Percentiles rank a stretch among this genome's conserved stretches.
phyloP scores from a whole-genome alignment of 495 filamentous ascomycete genomes.

The Xylaria venustula region DNA sequence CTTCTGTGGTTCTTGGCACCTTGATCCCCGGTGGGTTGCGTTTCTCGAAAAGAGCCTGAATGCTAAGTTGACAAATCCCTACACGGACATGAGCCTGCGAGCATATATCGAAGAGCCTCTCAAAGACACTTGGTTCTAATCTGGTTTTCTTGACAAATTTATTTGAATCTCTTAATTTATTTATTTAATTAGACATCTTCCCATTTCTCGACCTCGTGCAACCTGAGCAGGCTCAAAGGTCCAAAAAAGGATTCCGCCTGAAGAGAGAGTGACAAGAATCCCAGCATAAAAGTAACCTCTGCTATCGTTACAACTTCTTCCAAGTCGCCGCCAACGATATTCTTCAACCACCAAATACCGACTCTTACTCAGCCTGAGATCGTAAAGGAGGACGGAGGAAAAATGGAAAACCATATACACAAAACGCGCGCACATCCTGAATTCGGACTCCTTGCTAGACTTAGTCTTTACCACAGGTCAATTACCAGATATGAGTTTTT shows the following conservation, averaged over 20 bases:
- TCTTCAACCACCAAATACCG: not conserved
- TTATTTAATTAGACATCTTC: constrained; percentile 6
- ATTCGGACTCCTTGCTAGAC: constrained; percentile 5
- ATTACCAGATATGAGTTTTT: not conserved
- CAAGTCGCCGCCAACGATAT: not conserved
- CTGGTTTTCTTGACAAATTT: not conserved
- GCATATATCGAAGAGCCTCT: not conserved
- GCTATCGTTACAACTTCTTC: constrained; percentile 6
- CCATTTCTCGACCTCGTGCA: not conserved
- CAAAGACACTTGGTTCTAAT: not conserved
- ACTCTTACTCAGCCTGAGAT: not conserved
- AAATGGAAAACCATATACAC: not conserved
- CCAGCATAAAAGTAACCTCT: not conserved
- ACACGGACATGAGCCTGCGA: not conserved
- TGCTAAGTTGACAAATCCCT: constrained; percentile 10
- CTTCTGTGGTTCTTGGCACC: not conserved
- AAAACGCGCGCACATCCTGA: not conserved
- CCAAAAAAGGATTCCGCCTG: too few species aligned
- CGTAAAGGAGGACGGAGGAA: not conserved
- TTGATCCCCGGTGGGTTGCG: not conserved
- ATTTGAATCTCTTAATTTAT: constrained; percentile 3
- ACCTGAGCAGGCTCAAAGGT: not conserved
- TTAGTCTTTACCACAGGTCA: not conserved
- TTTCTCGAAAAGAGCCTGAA: constrained; percentile 10
- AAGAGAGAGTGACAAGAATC: constrained; percentile 18